Evolutionary conservation across 805 yeast species (phyloP), one percentile per base, ranked within the genome.

Genomic region (Saccharomycopsis schoenii): DNA sequence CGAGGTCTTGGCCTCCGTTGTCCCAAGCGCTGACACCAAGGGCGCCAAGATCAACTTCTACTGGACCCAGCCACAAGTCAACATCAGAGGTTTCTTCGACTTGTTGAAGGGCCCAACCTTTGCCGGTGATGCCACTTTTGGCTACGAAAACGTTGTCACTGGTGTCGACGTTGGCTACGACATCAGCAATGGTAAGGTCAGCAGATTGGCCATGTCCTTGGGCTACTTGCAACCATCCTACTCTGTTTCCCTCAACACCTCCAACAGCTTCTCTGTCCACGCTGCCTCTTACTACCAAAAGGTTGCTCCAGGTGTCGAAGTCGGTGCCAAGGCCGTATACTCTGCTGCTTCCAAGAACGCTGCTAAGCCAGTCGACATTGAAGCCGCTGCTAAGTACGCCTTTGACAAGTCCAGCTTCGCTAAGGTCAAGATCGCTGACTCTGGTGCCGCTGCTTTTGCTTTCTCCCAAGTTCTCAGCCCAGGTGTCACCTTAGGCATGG

Each of bases 91-190:
- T 69, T 89, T 89, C 79, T 90, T 94, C 70, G 97, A 94, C 78
- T 80, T 93, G 73, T 82, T 92, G 75, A 92, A 93, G 83, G 97
- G 97, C 69, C 97, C 98, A 69, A 81, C 88, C 68, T 94, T 96
- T 76, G 85, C 89, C 68, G 97, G 97, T 78, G 97, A 94, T 77
- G 82, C 90, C 73, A 85, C 97, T 66, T 83, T 92, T 71, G 96
- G 97, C 72, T 96, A 89, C 79, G 97, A 91, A 70, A 97, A 97
- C 70, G 86, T 91, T 83, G 85, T 96, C 68, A 93, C 93, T 69
- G 99, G 99, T 79, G 96, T 92, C 68, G 96, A 94, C 80, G 84
- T 93, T 73, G 94, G 96, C 70, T 94, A 94, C 82, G 98, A 94
- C 80, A 89, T 94, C 73, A 81, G 89, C 69, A 82, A 88, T 68